phyloP scores from a whole-genome alignment of 306 rosid genomes.

The Purshia tridentata region DNA sequence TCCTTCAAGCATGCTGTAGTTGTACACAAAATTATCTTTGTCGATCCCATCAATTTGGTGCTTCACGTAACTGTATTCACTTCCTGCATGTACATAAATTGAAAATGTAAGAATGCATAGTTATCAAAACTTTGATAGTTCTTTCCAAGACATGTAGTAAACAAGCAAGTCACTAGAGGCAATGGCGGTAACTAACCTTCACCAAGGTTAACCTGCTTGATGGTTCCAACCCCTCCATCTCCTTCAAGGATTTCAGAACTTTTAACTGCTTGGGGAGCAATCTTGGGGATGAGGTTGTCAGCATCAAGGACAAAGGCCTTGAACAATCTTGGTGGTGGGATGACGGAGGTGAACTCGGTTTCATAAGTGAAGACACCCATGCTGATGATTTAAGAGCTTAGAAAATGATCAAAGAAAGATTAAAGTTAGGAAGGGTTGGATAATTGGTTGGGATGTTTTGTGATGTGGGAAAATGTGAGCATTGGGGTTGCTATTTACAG shows the following conservation, averaged over 20 bases:
- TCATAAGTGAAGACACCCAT: slow-evolving; percentile 46
- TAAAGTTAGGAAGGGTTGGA: not conserved
- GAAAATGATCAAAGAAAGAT: not conserved
- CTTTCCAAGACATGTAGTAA: too few relatives aligned
- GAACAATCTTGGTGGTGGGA: slow-evolving; percentile 38
- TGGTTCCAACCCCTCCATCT: slow-evolving; percentile 53
- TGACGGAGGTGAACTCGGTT: slow-evolving; percentile 17
- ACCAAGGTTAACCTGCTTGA: slow-evolving; percentile 29
- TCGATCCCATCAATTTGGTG: slow-evolving; percentile 40
- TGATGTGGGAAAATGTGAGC: not conserved
- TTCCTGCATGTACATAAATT: not conserved
- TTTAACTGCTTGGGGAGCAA: slow-evolving; percentile 18
- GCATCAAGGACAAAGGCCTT: slow-evolving; percentile 39
- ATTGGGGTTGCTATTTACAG: slow-evolving; percentile 10
- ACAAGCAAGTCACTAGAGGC: not conserved
- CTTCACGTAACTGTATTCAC: slow-evolving; percentile 10
- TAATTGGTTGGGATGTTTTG: too few relatives aligned
- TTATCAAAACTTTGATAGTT: too few relatives aligned
- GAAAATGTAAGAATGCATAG: too few relatives aligned
- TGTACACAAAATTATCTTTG: slow-evolving; percentile 29
- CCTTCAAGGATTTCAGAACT: slow-evolving; percentile 36
- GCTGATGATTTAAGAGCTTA: not conserved
- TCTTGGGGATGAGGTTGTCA: slow-evolving; percentile 33
- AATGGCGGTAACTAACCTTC: slow-evolving; percentile 11
- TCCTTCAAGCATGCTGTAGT: slow-evolving; percentile 41